Evolutionary conservation across 805 yeast species (phyloP).

Genomic region (Torulaspora gathmanii): DNA sequence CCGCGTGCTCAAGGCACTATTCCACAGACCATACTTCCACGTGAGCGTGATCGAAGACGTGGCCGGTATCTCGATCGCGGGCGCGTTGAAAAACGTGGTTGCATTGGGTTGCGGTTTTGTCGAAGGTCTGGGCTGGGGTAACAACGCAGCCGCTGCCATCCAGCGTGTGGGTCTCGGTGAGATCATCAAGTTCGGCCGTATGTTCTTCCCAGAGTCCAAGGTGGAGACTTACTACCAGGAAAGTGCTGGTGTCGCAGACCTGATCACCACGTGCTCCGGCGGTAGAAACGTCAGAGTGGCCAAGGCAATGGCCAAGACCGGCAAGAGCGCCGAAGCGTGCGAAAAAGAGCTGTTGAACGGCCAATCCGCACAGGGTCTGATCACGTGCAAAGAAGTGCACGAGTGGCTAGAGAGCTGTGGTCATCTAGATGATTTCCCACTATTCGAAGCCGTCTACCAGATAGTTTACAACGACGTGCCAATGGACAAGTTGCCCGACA

Average conservation of each 20-base stretch:
- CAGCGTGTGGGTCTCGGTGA: constrained; percentile 94
- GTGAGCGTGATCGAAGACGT: constrained; percentile 89
- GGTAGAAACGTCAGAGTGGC: constrained; percentile 96
- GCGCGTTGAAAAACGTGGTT: constrained; percentile 94
- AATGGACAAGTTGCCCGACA: constrained; percentile 69
- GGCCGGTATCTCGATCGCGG: constrained; percentile 93
- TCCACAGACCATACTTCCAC: constrained; percentile 98
- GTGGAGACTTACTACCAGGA: constrained; percentile 86
- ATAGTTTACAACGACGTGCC: constrained; percentile 72
- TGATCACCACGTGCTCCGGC: constrained; percentile 95
- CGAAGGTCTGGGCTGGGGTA: constrained; percentile 98
- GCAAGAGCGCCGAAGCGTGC: constrained; percentile 70
- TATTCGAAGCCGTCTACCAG: constrained; percentile 62
- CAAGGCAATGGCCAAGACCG: constrained; percentile 73
- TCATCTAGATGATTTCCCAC: constrained; percentile 66
- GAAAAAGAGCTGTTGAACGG: constrained; percentile 88
- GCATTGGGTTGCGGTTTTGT: constrained; percentile 97
- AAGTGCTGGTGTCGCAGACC: constrained; percentile 96
- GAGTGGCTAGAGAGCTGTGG: constrained; percentile 56
- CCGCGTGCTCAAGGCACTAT: constrained; percentile 65
- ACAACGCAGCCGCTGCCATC: constrained; percentile 95
- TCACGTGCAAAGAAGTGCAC: constrained; percentile 87
- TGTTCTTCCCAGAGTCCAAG: constrained; percentile 70
- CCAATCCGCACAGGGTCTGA: constrained; percentile 93
- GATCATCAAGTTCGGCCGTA: constrained; percentile 77